Conservation (phyloP, 169 alveolate genomes). For the Theileria parva region DNA sequence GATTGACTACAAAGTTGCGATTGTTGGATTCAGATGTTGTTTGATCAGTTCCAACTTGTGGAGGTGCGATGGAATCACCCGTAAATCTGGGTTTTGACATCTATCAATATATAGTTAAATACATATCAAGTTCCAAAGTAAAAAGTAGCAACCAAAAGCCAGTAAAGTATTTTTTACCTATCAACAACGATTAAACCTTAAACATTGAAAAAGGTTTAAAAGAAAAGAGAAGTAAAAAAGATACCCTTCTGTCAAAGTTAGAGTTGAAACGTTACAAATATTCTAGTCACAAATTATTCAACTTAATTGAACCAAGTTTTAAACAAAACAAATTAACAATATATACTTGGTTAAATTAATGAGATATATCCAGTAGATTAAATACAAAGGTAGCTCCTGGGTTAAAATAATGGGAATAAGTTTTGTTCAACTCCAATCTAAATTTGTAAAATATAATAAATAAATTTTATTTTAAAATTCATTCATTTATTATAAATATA, state of each 20-base stretch:
- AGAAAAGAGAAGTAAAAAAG: slow-evolving; percentile 26
- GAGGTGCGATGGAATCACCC: slow-evolving; percentile 7
- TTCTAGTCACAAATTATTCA: not conserved
- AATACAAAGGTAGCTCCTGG: not conserved
- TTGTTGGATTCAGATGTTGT: not conserved
- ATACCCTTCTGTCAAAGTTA: not conserved
- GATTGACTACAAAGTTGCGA: not conserved
- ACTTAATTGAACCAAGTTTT: not conserved
- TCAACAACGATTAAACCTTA: not conserved
- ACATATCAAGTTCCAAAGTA: not conserved
- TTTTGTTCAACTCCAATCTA: not conserved
- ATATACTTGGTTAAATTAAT: not conserved
- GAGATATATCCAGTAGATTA: not conserved
- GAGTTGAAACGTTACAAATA: not conserved
- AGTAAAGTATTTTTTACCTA: not conserved
- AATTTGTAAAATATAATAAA: slow-evolving; percentile 9
- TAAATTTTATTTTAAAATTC: not conserved
- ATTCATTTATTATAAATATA: slow-evolving; percentile 15
- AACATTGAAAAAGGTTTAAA: not conserved
- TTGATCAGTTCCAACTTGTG: not conserved
- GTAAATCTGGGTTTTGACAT: slow-evolving; percentile 13
- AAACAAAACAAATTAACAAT: not conserved
- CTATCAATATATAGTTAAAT: slow-evolving; percentile 1
- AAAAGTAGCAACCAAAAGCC: not conserved
- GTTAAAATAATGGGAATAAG: not conserved